phyloP scores from a whole-genome alignment of 2,329 filamentous ascomycete genomes.

The Colletotrichum kahawae region DNA sequence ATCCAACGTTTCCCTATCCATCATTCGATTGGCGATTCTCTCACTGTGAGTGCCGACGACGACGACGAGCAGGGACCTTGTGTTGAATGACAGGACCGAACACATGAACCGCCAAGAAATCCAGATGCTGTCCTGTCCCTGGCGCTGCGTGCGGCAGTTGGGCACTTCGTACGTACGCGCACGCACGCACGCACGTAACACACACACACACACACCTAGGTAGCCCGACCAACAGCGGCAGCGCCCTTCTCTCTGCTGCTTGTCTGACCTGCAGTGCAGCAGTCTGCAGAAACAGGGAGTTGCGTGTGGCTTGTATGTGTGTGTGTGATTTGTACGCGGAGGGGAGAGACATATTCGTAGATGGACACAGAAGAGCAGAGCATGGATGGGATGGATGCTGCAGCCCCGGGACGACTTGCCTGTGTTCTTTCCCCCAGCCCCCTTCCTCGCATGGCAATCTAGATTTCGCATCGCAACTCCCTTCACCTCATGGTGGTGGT shows the following conservation, averaged over 20 bases:
- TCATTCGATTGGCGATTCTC: not conserved
- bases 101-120: not conserved
- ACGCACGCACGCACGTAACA: not conserved
- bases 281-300: not conserved
- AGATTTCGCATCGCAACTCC: not conserved
- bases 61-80: not conserved
- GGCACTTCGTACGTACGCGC: not conserved
- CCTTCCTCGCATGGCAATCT: not conserved
- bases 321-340: not conserved
- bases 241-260: not conserved
- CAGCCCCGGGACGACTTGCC: not conserved
- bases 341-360: not conserved
- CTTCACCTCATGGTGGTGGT: not conserved
- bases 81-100: not conserved
- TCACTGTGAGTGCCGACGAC: not conserved
- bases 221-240: not conserved
- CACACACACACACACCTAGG: not conserved
- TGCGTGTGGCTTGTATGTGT: not conserved
- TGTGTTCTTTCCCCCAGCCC: not conserved
- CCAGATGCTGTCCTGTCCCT: not conserved
- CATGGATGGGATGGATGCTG: conserved; percentile 1
- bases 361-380: not conserved
- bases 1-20: not conserved
- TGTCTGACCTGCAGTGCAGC: conserved; percentile 3
- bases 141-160: not conserved